These are phyloP conservation scores for Mycena belliarum DNA, from an alignment of 768 basidiomycete genomes.

Conservation along the genomic window DNA sequence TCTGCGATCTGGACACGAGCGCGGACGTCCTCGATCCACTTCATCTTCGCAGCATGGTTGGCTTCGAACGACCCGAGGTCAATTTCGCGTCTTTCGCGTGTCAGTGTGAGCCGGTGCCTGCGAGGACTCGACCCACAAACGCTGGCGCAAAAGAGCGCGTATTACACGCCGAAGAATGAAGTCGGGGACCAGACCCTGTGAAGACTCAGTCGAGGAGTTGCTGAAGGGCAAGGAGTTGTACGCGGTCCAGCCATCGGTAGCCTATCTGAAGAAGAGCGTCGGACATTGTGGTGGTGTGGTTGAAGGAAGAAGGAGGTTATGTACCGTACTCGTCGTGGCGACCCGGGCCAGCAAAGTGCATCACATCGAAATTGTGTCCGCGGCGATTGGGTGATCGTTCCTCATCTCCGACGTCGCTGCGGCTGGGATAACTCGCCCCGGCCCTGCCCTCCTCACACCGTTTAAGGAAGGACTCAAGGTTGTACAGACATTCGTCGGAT, in stretches of 20 bases:
- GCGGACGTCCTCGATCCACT: conserved; percentile 60
- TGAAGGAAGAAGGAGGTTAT: neutral
- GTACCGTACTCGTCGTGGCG: no score
- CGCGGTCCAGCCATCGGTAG: conserved; percentile 23
- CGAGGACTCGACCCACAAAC: conserved; percentile 50
- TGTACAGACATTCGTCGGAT: conserved; percentile 28
- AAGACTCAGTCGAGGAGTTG: conserved; percentile 17
- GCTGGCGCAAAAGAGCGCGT: conserved; percentile 29
- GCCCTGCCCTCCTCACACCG: conserved; percentile 29
- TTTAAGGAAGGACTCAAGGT: conserved; percentile 24
- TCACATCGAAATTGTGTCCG: neutral
- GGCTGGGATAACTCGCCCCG: no score
- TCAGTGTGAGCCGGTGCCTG: conserved; percentile 44
- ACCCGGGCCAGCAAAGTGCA: no score
- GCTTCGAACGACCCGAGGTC: conserved; percentile 58
- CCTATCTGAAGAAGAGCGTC: conserved; percentile 19
- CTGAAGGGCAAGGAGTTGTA: conserved; percentile 14
- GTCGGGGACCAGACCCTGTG: conserved; percentile 64
- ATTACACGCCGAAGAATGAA: conserved; percentile 50
- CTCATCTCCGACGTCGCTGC: no score
- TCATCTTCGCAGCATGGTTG: conserved; percentile 67
- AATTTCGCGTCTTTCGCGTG: conserved; percentile 58
- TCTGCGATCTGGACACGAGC: conserved; percentile 56
- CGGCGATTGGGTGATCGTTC: no score
- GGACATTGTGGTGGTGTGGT: conserved; percentile 15